Evolutionary conservation across 164 flowering plant species (phyloP).

Genomic region (Vitis riparia): DNA sequence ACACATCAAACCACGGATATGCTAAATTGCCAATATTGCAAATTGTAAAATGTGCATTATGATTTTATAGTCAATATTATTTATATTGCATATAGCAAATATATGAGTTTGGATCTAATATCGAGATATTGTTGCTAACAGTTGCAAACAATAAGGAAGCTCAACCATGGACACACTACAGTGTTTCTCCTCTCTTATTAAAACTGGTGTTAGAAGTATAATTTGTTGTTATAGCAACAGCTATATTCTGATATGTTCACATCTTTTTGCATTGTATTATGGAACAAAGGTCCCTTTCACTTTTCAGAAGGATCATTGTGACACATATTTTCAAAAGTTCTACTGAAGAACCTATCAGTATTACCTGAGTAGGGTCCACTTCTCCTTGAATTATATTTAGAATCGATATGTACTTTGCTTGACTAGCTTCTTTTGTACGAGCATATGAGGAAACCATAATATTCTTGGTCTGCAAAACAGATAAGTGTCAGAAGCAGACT

Average conservation of each 20-base stretch:
- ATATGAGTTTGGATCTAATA: too few species aligned
- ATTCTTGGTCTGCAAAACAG: conserved; percentile 80
- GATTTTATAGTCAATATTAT: too few species aligned
- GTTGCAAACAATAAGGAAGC: too few species aligned
- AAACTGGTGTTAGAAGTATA: too few species aligned
- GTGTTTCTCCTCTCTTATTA: too few species aligned
- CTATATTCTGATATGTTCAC: too few species aligned
- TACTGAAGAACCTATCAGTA: not conserved
- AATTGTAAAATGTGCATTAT: not conserved
- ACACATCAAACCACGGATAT: not conserved
- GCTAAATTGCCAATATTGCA: not conserved
- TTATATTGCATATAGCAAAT: too few species aligned
- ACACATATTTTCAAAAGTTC: not conserved
- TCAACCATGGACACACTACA: too few species aligned
- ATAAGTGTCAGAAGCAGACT: conserved; percentile 30
- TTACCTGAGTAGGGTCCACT: conserved; percentile 99
- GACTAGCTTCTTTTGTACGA: conserved; percentile 97
- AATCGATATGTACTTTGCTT: conserved; percentile 97
- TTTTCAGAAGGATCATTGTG: not conserved
- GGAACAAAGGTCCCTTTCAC: too few species aligned
- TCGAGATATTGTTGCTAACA: too few species aligned
- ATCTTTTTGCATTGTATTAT: too few species aligned
- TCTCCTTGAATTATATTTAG: conserved; percentile 98
- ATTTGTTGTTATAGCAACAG: too few species aligned
- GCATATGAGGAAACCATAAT: conserved; percentile 99